Conservation (phyloP, 768 basidiomycete species). For the Pleurotus eryngii region DNA sequence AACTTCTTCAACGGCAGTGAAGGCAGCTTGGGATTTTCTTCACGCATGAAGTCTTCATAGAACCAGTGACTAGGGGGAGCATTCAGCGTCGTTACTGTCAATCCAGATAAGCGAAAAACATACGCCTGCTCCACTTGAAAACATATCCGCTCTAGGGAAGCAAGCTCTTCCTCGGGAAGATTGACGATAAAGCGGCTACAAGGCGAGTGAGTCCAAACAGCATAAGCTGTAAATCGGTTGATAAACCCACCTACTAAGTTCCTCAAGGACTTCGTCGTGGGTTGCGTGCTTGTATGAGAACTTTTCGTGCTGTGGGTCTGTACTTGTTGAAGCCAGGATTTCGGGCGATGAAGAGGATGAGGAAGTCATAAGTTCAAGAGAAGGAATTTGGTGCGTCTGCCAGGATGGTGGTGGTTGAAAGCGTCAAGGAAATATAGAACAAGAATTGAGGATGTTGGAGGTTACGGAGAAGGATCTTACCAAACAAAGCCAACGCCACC, state of each 20-base stretch:
- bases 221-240: slow-evolving; percentile 6
- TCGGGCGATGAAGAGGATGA: slow-evolving; percentile 80
- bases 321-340: slow-evolving; percentile 45
- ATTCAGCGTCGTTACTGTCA: slow-evolving; percentile 14
- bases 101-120: slow-evolving; percentile 28
- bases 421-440: slow-evolving; percentile 5
- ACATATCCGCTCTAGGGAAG: slow-evolving; percentile 88
- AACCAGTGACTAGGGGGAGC: slow-evolving; percentile 78
- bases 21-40: slow-evolving; percentile 83
- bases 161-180: slow-evolving; percentile 89
- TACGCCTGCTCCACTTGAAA: slow-evolving; percentile 99
- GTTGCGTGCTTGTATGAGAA: slow-evolving; percentile 71
- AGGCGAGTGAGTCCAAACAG: slow-evolving; percentile 10
- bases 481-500: slow-evolving; percentile 7
- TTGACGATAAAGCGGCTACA: slow-evolving; percentile 92
- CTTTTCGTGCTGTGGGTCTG: slow-evolving; percentile 30
- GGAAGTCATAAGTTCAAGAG: slow-evolving; percentile 56
- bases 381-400: slow-evolving; percentile 8
- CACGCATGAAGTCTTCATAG: slow-evolving; percentile 98
- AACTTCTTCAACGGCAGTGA: slow-evolving; percentile 89
- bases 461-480: not conserved
- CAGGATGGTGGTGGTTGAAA: not conserved
- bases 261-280: slow-evolving; percentile 85
- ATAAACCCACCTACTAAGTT: slow-evolving; percentile 70
- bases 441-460: slow-evolving; percentile 1